Evolutionary conservation across 1,284 basidiomycete species (phyloP), one percentile per base, ranked within the genome.

Genomic region (Flammula alnicola): DNA sequence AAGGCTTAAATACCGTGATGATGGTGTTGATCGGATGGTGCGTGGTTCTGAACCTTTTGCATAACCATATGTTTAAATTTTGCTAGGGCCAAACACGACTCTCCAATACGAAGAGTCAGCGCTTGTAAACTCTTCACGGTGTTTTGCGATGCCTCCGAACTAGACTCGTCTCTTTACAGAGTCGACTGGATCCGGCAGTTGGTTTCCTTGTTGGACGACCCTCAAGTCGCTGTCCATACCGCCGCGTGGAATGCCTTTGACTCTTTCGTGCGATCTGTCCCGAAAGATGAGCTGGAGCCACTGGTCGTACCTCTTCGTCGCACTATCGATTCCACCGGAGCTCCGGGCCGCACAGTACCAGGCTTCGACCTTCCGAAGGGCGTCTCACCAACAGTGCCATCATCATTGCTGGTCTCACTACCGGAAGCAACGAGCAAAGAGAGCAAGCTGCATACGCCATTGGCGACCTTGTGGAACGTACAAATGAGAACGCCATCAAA

Each of bases 121-220:
- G 88, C 88, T 3, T 91, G 88, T 70, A 77, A 83, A 39, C 71
- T 95, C 49, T 92, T 97, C 64, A 76, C 82, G 4, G 75, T 80
- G 1, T 93, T 97, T 74, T 96, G 92, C 64, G 83, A 92, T 61
- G 86, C 83, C 45, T 88, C 88, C 4, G 80, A 86, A 37, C 72
- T 91, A 32, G 94, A 97, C 64, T 80, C 83, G 0, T 85, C 88
- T 0, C 67, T 93, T 12, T 99, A 98, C 69, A 84, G 91, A 12
- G 77, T 95, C 48, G 95, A 98, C 69, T 98, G 95, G 94, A 83
- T 99, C 51, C 87, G 95, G n/a, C 92, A 95, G 60, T 79, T 99
- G 11, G 77, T 99, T 3, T 83, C 92, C 0, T 73, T 93, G 3
- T 78, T 98, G 52, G 95, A 96, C 60, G 96, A 98, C 63, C 70